Conservation (phyloP, 1,284 basidiomycete genomes). For the Apiotrichum laibachii region DNA sequence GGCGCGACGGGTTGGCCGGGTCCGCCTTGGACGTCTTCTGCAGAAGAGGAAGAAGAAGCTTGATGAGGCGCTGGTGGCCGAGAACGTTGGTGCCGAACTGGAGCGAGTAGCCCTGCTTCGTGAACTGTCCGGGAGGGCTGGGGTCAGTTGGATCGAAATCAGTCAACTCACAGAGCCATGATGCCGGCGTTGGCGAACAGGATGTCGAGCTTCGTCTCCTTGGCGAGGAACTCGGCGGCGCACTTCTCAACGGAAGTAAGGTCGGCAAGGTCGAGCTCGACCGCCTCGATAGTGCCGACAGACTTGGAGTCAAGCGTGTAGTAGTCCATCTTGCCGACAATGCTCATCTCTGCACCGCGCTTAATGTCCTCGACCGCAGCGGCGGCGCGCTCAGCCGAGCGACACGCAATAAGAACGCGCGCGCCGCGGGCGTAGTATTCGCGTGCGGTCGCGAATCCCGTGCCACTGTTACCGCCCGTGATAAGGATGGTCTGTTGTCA, state of each 20-base stretch:
- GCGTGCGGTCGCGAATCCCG: constrained; percentile 39
- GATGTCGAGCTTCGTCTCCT: constrained; percentile 48
- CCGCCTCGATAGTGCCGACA: constrained; percentile 6
- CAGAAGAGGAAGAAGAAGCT: constrained; percentile 57
- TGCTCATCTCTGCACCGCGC: constrained; percentile 36
- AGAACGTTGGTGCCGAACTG: constrained; percentile 63
- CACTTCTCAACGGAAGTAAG: constrained; percentile 58
- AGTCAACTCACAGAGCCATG: constrained; percentile 53
- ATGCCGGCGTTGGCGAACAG: constrained; percentile 60
- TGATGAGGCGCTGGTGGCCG: constrained; percentile 57
- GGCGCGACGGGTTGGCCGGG: constrained; percentile 48
- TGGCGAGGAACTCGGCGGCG: constrained; percentile 56
- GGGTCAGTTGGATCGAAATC: constrained; percentile 47
- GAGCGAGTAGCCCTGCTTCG: constrained; percentile 59
- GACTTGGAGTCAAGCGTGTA: neutral
- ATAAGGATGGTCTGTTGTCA: constrained; percentile 29
- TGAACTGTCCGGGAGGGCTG: constrained; percentile 40
- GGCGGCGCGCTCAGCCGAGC: constrained; percentile 56
- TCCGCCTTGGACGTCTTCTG: constrained; percentile 37
- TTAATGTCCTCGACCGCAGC: constrained; percentile 58
- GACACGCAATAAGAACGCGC: constrained; percentile 60
- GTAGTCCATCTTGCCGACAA: constrained; percentile 13
- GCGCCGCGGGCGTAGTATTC: constrained; percentile 60
- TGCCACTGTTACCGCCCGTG: constrained; percentile 47
- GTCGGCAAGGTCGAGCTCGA: constrained; percentile 62